A percentile compares a stretch with the other conserved stretches of the same genome.
phyloP scores from a whole-genome alignment of 441 rosid species.

The Pelargonium myrrhifolium region DNA sequence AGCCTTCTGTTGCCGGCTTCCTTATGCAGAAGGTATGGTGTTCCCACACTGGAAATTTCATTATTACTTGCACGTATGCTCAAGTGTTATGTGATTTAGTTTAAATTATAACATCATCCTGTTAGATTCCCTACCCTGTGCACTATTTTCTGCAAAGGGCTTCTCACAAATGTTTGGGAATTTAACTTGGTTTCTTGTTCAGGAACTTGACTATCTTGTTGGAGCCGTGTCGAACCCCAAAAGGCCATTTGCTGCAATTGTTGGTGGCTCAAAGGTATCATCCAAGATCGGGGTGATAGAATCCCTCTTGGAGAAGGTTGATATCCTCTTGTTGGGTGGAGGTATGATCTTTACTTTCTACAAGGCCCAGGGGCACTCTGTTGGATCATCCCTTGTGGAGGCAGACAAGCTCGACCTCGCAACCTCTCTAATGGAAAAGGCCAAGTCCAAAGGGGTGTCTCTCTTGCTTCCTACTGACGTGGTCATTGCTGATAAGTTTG shows the following conservation, averaged over 20 bases:
- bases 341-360: constrained; percentile 19
- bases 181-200: background rate
- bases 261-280: constrained; percentile 25
- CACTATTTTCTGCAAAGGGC: too few species aligned
- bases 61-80: too few species aligned
- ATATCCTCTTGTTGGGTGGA: constrained; percentile 19
- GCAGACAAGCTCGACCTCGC: constrained; percentile 25
- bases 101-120: too few species aligned
- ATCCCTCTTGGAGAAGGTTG: constrained; percentile 20
- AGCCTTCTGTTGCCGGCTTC: constrained; percentile 27
- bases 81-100: too few species aligned
- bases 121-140: too few species aligned
- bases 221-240: constrained; percentile 24
- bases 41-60: background rate
- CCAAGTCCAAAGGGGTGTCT: background rate
- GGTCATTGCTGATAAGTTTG: constrained; percentile 24
- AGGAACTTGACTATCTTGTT: constrained; percentile 25
- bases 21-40: constrained; percentile 23
- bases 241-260: constrained; percentile 26
- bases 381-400: constrained; percentile 24
- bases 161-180: background rate
- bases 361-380: constrained; percentile 11
- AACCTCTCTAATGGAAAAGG: constrained; percentile 12
- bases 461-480: constrained; percentile 19
- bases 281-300: constrained; percentile 25